Evolutionary conservation across 352 stramenopile genomes (phyloP).

Genomic region (Pythium myriotylum): DNA sequence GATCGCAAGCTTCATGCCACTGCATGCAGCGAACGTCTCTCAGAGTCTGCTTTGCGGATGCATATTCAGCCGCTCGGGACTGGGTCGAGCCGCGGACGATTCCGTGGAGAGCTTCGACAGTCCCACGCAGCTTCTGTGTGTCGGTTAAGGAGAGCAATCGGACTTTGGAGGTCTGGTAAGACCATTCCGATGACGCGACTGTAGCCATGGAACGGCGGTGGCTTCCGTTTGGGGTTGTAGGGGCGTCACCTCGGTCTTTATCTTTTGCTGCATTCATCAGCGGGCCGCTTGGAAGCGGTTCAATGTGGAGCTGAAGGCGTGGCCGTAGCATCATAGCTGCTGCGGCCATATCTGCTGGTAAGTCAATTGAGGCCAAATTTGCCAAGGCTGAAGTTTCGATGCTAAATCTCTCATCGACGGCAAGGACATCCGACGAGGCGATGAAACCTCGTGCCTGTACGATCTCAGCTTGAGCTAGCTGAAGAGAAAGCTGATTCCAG

Average conservation of each 20-base stretch:
- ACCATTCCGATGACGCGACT: slow-evolving; percentile 12
- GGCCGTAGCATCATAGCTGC: slow-evolving; percentile 18
- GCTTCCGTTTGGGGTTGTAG: slow-evolving; percentile 6
- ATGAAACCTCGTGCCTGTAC: slow-evolving; percentile 18
- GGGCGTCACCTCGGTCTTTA: slow-evolving; percentile 13
- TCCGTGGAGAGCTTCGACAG: slow-evolving; percentile 37
- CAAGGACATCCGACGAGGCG: background rate
- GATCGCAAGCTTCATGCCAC: slow-evolving; percentile 52
- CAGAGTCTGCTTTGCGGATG: slow-evolving; percentile 33
- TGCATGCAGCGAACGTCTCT: slow-evolving; percentile 42
- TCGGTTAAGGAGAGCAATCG: slow-evolving; percentile 37
- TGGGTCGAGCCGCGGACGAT: slow-evolving; percentile 33
- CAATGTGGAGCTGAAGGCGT: slow-evolving; percentile 31
- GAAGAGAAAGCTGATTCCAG: slow-evolving; percentile 28
- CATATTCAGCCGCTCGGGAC: slow-evolving; percentile 41
- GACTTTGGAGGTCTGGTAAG: slow-evolving; percentile 47
- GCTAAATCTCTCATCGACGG: no score
- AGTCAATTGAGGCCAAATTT: no score
- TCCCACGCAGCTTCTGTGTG: slow-evolving; percentile 33
- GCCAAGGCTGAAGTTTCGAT: no score
- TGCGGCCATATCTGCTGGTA: background rate
- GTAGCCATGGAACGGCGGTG: slow-evolving; percentile 31
- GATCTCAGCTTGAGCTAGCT: slow-evolving; percentile 27
- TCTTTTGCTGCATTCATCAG: slow-evolving; percentile 29
- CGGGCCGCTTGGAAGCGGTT: slow-evolving; percentile 18